Base-by-base conservation (phyloP, 257 asterid genomes). In the Ophiorrhiza pumila region DNA sequence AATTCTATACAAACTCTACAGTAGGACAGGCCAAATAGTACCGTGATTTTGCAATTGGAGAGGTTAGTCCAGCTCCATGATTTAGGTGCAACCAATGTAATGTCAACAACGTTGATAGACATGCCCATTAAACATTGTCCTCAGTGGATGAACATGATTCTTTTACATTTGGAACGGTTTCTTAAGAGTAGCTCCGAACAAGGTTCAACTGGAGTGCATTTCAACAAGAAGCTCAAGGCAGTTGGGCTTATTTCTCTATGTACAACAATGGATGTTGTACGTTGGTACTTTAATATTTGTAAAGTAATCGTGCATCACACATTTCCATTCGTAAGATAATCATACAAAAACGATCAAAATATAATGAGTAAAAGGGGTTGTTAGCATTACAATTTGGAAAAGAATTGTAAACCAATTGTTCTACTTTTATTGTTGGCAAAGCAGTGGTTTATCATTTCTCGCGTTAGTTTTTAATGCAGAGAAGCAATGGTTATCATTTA, bases 21-120 rank as follows among this genome's bases (percentile, higher is more conserved):
- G 59, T 45, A 29, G 52, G 15, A 35, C 68, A 71, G 50, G 46
- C 13, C 45, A 65, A 41, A 9, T 42, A 18, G 56, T 25, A 27
- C 53, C 8, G 56, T 43, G 52, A 39, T 73, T 64, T 73, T 73
- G 39, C 32, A 3, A 22, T 11, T 49, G 71, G 64, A 52, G 70
- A 64, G 60, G 50, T 31, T 37, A 53, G 52, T 69, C 53, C 53
- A 15, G 20, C 65, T 50, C 58, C 31, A 6, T n/a, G 34, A 63
- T 49, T 52, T 50, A 46, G 63, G 35, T 46, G 47, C 64, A 20
- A 35, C 39, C 45, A 32, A 55, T 32, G 11, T 37, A 20, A 10
- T 63, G 13, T 25, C 32, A 11, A 60, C 15, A 27, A 22, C 3
- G 56, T 13, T 15, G 22, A 32, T 31, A 10, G 12, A 41, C 34